Base-by-base conservation (phyloP, 1,284 basidiomycete genomes). In the Pyrrhoderma noxium region DNA sequence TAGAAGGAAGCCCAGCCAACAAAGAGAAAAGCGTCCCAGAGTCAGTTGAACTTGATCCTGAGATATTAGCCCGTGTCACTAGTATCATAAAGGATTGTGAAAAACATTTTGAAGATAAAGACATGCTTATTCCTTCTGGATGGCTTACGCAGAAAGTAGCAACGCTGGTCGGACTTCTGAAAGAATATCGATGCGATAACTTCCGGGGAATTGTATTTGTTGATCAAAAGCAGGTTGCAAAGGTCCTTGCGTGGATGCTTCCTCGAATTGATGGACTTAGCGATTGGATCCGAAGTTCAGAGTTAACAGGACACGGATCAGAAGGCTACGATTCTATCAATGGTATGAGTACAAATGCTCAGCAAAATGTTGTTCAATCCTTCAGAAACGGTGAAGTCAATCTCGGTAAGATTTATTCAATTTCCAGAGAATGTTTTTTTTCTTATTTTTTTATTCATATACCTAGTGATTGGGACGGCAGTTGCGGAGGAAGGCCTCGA, bases 401-500 rank as follows among this genome's bases (percentile, higher is more conserved):
- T 62, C 65, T 92, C 35, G 66, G 85, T 87, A 62, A 58, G 82
- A 73, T 31, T 13, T n/a, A n/a, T 56, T 50, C 41, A n/a, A 11
- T 41, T 36, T 31, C 38, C 8, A 25, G 23, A 9, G 0, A 9
- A 40, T 19, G 13, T 2, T 14, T 4, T 14, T 9, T 9, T 13
- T 11, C 27, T 21, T 51, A 18, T 45, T 31, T 31, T 31, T 31
- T 31, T 31, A 31, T 31, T 5, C 37, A 23, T 8, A 14, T 18
- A 27, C n/a, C 13, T 35, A 88, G 85, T 93, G 23, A 72, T 93
- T 54, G 85, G 89, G 2, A 93, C 89, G 0, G 82, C 82, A 7
- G 89, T 93, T 4, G 90, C 88, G 0, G 90, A 93, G 67, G 89
- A 93, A 69, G 90, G 89, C 0, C 73, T 93, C 22, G 89, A 93